Conservation (phyloP, 352 stramenopile species). For the Phytophthora foliorum region DNA sequence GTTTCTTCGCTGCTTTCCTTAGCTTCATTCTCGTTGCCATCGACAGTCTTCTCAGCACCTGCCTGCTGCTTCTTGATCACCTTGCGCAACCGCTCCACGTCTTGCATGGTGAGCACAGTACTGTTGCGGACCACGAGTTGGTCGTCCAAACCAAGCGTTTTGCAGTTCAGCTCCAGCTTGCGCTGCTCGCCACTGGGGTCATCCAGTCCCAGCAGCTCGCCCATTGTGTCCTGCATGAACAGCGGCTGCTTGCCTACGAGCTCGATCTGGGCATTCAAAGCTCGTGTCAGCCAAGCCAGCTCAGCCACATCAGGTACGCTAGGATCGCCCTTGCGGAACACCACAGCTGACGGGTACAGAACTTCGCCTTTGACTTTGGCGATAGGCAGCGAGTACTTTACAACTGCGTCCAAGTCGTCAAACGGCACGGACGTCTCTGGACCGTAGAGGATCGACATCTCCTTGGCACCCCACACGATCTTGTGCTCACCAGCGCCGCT, state of each 20-base stretch:
- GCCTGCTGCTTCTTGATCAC: conserved; percentile 52
- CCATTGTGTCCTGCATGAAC: conserved; percentile 82
- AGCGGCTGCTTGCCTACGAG: conserved; percentile 70
- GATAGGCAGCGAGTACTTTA: conserved; percentile 61
- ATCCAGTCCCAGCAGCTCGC: conserved; percentile 66
- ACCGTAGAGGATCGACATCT: conserved; percentile 86
- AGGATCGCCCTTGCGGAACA: conserved; percentile 80
- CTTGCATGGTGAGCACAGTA: conserved; percentile 80
- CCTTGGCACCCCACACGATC: conserved; percentile 82
- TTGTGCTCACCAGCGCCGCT: conserved; percentile 46
- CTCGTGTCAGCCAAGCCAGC: conserved; percentile 80
- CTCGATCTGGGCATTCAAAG: conserved; percentile 67
- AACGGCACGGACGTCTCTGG: conserved; percentile 78
- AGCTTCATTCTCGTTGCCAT: conserved; percentile 8
- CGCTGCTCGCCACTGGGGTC: conserved; percentile 48
- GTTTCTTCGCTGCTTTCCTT: conserved; percentile 20
- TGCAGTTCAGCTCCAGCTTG: conserved; percentile 70
- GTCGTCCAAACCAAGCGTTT: conserved; percentile 68
- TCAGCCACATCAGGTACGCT: conserved; percentile 68
- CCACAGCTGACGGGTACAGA: conserved; percentile 77
- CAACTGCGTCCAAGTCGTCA: conserved; percentile 80
- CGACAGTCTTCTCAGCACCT: conserved; percentile 6
- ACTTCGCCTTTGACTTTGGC: conserved; percentile 51
- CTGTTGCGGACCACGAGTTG: conserved; percentile 83
- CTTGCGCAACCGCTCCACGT: conserved; percentile 73